A percentile compares a stretch with the other conserved stretches of the same genome.
Evolutionary conservation across 768 basidiomycete genomes (phyloP).

Genomic region (Tricholoma furcatifolium): DNA sequence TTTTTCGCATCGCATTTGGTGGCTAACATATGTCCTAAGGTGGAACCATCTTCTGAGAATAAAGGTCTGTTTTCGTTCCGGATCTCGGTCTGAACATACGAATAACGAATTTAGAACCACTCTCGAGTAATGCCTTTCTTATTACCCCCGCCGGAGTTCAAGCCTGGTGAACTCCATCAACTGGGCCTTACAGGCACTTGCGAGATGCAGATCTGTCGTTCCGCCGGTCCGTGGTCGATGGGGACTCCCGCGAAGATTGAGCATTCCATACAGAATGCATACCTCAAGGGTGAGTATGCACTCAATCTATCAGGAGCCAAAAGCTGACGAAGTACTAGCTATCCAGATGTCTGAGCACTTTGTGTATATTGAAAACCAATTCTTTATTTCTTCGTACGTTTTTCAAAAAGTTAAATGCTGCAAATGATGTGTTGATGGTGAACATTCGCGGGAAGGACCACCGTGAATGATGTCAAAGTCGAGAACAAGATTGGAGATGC

Average conservation of each 20-base stretch:
- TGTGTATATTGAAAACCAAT: conserved; percentile 97
- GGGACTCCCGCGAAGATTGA: conserved; percentile 85
- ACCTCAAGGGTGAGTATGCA: conserved; percentile 68
- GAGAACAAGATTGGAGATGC: conserved; percentile 97
- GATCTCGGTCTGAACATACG: conserved; percentile 7
- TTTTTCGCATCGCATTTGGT: conserved; percentile 10
- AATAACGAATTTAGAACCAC: conserved; percentile 66
- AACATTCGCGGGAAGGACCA: conserved; percentile 50
- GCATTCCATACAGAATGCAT: conserved; percentile 93
- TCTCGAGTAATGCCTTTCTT: conserved; percentile 90
- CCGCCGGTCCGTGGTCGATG: conserved; percentile 94
- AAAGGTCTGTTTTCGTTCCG: conserved; percentile 56
- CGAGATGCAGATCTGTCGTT: conserved; percentile 95
- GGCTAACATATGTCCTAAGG: conserved; percentile 34
- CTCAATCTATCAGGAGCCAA: neutral
- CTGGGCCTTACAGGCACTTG: conserved; percentile 92
- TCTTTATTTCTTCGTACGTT: conserved; percentile 84
- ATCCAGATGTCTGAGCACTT: conserved; percentile 95
- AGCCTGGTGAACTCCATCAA: conserved; percentile 68
- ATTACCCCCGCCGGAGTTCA: conserved; percentile 91
- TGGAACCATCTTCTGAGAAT: conserved; percentile 95
- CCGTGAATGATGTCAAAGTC: conserved; percentile 79
- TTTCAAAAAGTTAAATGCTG: neutral
- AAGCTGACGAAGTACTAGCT: conserved; percentile 41
- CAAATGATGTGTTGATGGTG: conserved; percentile 1